Percentiles rank a stretch among this genome's conserved stretches.
Conservation (phyloP, 2,329 filamentous ascomycete species). For the Talaromyces sp. region DNA sequence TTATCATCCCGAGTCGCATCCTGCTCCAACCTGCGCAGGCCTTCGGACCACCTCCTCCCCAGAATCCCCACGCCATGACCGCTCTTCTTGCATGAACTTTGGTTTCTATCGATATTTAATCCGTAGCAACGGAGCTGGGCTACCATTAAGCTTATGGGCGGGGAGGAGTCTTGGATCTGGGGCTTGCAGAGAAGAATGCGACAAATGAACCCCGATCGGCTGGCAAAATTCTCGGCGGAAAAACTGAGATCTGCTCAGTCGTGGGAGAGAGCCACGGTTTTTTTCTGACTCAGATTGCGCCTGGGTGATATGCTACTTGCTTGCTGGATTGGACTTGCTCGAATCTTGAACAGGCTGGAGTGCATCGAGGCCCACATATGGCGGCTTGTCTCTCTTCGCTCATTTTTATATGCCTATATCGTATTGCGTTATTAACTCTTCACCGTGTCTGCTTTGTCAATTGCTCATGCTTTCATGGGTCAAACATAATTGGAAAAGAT, state of each 20-base stretch:
- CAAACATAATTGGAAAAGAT: neutral
- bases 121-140: neutral
- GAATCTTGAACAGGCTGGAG: no score
- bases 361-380: no score
- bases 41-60: slow-evolving; percentile 9
- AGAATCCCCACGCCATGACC: neutral
- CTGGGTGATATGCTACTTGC: neutral
- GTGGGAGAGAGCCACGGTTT: no score
- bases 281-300: neutral
- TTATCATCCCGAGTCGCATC: slow-evolving; percentile 21
- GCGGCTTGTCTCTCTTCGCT: no score
- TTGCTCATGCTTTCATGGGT: no score
- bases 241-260: neutral
- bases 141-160: slow-evolving; percentile 1
- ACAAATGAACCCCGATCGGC: slow-evolving; percentile 13
- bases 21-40: slow-evolving; percentile 14
- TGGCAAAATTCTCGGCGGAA: neutral
- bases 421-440: no score
- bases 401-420: no score
- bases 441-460: no score
- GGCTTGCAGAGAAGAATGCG: slow-evolving; percentile 17
- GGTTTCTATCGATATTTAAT: neutral
- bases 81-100: neutral
- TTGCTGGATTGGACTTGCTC: slow-evolving; percentile 2
- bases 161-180: slow-evolving; percentile 4